Percentiles rank a stretch among this genome's conserved stretches.
phyloP scores from a whole-genome alignment of 2,329 filamentous ascomycete species.

The Pezizomycotina sp. region DNA sequence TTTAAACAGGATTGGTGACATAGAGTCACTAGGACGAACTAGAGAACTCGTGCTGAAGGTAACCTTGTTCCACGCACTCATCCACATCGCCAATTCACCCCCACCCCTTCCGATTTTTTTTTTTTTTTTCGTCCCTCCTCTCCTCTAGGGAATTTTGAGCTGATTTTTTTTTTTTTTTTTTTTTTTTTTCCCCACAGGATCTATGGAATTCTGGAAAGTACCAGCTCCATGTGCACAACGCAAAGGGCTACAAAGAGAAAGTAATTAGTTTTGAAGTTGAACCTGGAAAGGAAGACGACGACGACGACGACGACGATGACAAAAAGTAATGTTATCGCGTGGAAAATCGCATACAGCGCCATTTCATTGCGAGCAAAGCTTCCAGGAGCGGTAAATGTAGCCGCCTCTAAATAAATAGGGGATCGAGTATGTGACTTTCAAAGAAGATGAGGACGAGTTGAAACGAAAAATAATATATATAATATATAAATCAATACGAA shows the following conservation, averaged over 20 bases:
- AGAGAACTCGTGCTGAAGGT: constrained; percentile 85
- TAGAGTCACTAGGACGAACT: constrained; percentile 86
- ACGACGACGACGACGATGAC: too few species aligned
- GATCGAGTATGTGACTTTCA: too few species aligned
- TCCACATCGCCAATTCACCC: not conserved
- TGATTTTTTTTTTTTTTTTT: not conserved
- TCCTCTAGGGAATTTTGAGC: not conserved
- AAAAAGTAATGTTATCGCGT: too few species aligned
- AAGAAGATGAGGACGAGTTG: too few species aligned
- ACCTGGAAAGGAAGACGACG: too few species aligned
- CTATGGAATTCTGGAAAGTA: constrained; percentile 40
- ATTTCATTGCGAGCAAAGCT: too few species aligned
- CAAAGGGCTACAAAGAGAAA: constrained; percentile 29
- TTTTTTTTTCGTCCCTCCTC: not conserved
- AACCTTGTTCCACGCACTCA: not conserved
- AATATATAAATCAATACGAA: too few species aligned
- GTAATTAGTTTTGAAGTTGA: constrained; percentile 30
- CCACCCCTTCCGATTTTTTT: not conserved
- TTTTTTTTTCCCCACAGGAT: constrained; percentile 29
- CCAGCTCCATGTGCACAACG: constrained; percentile 29
- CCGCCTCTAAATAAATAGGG: too few species aligned
- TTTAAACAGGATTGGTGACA: constrained; percentile 69
- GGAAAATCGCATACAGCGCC: too few species aligned
- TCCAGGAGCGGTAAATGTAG: too few species aligned
- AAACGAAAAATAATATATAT: too few species aligned